phyloP scores from a whole-genome alignment of 805 yeast genomes.

The Barnettozyma botsteinii region DNA sequence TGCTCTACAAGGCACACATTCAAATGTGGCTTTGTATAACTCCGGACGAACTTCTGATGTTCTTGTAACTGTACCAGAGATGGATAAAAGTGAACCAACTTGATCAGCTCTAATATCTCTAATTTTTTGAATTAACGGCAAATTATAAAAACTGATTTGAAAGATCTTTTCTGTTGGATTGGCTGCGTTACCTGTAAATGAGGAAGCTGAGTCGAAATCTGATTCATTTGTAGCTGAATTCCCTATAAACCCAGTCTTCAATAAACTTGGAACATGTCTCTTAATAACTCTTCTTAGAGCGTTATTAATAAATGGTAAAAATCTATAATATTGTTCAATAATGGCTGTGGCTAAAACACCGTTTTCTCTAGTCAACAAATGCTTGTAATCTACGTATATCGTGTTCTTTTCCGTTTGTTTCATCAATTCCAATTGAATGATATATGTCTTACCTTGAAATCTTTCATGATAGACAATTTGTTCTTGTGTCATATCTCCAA shows the following conservation, averaged over 20 bases:
- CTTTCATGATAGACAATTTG: slow-evolving; percentile 30
- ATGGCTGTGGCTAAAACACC: slow-evolving; percentile 89
- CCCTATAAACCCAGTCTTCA: slow-evolving; percentile 39
- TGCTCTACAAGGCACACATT: slow-evolving; percentile 85
- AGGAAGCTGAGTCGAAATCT: slow-evolving; percentile 33
- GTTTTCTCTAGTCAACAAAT: slow-evolving; percentile 66
- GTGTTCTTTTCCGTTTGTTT: slow-evolving; percentile 69
- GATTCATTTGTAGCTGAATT: slow-evolving; percentile 24
- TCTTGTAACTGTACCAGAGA: slow-evolving; percentile 93
- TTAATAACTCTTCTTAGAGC: slow-evolving; percentile 72
- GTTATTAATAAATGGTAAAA: slow-evolving; percentile 73
- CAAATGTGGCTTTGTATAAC: slow-evolving; percentile 76
- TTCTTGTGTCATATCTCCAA: slow-evolving; percentile 25
- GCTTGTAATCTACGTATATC: slow-evolving; percentile 79
- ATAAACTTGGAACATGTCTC: slow-evolving; percentile 66
- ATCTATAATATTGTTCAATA: slow-evolving; percentile 86
- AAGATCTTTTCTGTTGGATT: slow-evolving; percentile 61
- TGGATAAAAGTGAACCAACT: slow-evolving; percentile 76
- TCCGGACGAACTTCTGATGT: slow-evolving; percentile 97
- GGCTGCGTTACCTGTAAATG: slow-evolving; percentile 33
- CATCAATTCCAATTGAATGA: slow-evolving; percentile 80
- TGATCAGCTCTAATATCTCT: slow-evolving; percentile 87
- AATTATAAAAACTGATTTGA: slow-evolving; percentile 82
- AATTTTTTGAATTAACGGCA: slow-evolving; percentile 77
- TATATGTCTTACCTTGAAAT: slow-evolving; percentile 54